Conservation (phyloP, 2,329 filamentous ascomycete species). For the Clonostachys rosea region DNA sequence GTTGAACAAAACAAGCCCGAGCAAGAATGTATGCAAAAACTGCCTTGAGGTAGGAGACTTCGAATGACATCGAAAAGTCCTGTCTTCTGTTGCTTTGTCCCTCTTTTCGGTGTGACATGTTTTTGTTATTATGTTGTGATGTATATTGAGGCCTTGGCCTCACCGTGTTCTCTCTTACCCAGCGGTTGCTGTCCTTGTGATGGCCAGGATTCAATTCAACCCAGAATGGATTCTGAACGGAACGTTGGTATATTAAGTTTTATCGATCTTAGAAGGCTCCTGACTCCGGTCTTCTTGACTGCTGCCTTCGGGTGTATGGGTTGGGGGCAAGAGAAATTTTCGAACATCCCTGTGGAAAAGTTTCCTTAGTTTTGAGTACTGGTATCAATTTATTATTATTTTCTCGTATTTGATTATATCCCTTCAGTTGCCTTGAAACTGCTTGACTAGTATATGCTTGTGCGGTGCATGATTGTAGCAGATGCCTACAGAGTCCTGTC, state of each 20-base stretch:
- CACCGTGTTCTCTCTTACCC: constrained; percentile 26
- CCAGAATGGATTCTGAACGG: constrained; percentile 73
- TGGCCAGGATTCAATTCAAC: constrained; percentile 66
- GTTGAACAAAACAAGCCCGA: no score
- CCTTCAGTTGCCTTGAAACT: neutral
- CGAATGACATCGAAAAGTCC: no score
- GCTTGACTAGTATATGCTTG: neutral
- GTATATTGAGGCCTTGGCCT: no score
- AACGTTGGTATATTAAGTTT: constrained; percentile 66
- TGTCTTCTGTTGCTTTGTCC: no score
- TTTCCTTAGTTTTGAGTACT: neutral
- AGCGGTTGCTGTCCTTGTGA: constrained; percentile 70
- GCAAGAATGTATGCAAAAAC: no score
- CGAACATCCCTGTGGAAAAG: constrained; percentile 21
- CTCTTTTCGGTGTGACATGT: no score
- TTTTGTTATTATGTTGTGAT: no score
- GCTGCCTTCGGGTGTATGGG: constrained; percentile 19
- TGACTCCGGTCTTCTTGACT: constrained; percentile 15
- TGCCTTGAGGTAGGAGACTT: no score
- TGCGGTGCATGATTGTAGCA: constrained; percentile 5
- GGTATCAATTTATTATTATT: neutral
- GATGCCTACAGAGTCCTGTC: constrained; percentile 1
- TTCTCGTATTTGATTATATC: neutral
- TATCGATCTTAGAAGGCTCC: constrained; percentile 32
- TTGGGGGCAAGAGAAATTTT: constrained; percentile 34